Base-by-base conservation (phyloP, 2,329 filamentous ascomycete genomes). In the Epichloe brachyelytri region DNA sequence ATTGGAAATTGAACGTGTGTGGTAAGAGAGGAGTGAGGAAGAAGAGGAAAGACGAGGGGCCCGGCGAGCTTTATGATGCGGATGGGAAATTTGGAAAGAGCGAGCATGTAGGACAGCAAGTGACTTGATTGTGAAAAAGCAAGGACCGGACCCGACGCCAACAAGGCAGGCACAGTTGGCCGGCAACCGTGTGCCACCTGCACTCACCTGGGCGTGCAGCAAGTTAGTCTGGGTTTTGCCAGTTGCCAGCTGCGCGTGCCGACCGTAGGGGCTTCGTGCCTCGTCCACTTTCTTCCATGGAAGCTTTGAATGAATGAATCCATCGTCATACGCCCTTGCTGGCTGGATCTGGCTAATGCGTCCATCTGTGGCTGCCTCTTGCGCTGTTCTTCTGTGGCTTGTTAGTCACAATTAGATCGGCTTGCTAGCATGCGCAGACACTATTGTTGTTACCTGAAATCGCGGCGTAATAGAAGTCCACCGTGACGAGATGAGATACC, bases 171-270 rank as follows among this genome's bases (percentile, higher is more conserved):
- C 38, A 46, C 48, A 48, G 49, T 33, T 38, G 52, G 20, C 48
- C 50, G 39, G 52, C 49, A 45, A 43, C 39, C 38, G 48, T 40
- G 52, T 53, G 49, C 49, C 52, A 53, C 52, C 52, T 51, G 51
- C 51, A 15, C 19, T 33, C 41, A 44, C 22, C 34, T 36, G 7
- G 26, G 26, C 26, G 8, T 30, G 30, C 30, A 30, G 30, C 30
- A 30, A 30, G 6, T 26, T 26, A 7, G 22, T 30, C 26, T 30
- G 26, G 26, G 26, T 10, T 22, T 22, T 26, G 26, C 26, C 26
- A 30, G 26, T 30, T 8, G 26, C 26, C 26, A 30, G 26, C 26
- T 30, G 26, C 26, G 26, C 26, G 26, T 30, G 26, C 26, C 3
- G 15, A n/a, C 26, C 26, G 2, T 14, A 44, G 22, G 22, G 26